A percentile compares a stretch with the other conserved stretches of the same genome.
Conservation (phyloP, 2,329 filamentous ascomycete species). For the Annulohypoxylon truncatum region DNA sequence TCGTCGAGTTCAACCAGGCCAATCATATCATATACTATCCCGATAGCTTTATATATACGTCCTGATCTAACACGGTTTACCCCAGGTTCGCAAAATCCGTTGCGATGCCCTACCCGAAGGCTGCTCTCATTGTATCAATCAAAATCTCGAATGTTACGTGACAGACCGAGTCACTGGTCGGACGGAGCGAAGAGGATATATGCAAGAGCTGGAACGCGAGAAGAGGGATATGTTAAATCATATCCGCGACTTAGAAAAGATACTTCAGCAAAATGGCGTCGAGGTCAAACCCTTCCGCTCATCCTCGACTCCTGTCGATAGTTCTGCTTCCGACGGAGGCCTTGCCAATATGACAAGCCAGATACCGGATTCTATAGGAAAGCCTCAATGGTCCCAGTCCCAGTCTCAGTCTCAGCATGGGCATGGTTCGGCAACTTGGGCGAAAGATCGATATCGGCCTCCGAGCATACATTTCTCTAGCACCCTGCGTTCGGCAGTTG, state of each 20-base stretch:
- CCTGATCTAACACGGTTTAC: constrained; percentile 39
- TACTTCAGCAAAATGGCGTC: constrained; percentile 70
- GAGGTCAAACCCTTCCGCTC: constrained; percentile 67
- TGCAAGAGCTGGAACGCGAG: constrained; percentile 80
- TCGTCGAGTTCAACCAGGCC: constrained; percentile 1
- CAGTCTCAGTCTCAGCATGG: constrained; percentile 49
- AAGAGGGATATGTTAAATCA: constrained; percentile 74
- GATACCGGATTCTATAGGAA: constrained; percentile 43
- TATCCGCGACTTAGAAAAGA: constrained; percentile 74
- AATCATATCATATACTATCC: constrained; percentile 10
- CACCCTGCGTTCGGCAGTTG: constrained; percentile 46
- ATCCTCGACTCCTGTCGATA: constrained; percentile 48
- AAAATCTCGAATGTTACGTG: constrained; percentile 81
- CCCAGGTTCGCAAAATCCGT: constrained; percentile 81
- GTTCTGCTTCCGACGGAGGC: constrained; percentile 43
- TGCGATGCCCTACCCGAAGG: constrained; percentile 85
- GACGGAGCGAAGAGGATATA: constrained; percentile 81
- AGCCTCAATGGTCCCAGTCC: constrained; percentile 50
- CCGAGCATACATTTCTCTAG: constrained; percentile 45
- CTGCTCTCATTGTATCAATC: constrained; percentile 83
- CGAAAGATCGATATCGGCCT: constrained; percentile 43
- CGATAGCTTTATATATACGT: constrained; percentile 4
- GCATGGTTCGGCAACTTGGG: constrained; percentile 52
- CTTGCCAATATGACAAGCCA: constrained; percentile 47
- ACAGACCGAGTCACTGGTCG: constrained; percentile 89